Percentiles rank a stretch among this genome's conserved stretches.
These are phyloP conservation scores for Coffea canephora DNA, from an alignment of 257 asterid genomes.

Conservation along the genomic window DNA sequence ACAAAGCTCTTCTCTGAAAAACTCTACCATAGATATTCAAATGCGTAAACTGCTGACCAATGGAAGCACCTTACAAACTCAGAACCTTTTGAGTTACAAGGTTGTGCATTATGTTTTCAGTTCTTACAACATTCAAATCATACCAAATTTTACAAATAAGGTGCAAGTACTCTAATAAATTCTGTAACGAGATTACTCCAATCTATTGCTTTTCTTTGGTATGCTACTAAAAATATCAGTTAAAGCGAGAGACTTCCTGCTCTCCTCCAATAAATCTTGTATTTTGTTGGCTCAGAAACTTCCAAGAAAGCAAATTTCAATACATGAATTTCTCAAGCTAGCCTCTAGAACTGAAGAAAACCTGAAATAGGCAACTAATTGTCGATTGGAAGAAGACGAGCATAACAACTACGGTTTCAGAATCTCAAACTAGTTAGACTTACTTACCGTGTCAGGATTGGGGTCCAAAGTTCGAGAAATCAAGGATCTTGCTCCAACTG, in stretches of 20 bases:
- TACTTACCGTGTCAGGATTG: constrained; percentile 83
- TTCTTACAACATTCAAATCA: not conserved
- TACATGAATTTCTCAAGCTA: constrained; percentile 1
- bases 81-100: not conserved
- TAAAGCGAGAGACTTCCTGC: not conserved
- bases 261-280: not conserved
- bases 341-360: not conserved
- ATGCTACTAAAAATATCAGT: not conserved
- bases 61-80: not conserved
- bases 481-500: constrained; percentile 92
- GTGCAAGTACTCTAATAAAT: not conserved
- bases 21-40: not conserved
- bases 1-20: not conserved
- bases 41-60: constrained; percentile 3
- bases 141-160: not conserved
- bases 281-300: not conserved
- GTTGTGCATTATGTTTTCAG: not conserved
- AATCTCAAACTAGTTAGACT: constrained; percentile 22
- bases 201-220: not conserved
- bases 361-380: not conserved
- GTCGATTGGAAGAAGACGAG: not conserved
- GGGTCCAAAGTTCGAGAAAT: constrained; percentile 80
- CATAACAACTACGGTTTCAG: not conserved
- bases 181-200: not conserved
- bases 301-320: not conserved